Percentiles rank a stretch among this genome's conserved stretches.
These are phyloP conservation scores for Gypsophila paniculata DNA, from an alignment of 179 eudicot species.

Conservation along the genomic window DNA sequence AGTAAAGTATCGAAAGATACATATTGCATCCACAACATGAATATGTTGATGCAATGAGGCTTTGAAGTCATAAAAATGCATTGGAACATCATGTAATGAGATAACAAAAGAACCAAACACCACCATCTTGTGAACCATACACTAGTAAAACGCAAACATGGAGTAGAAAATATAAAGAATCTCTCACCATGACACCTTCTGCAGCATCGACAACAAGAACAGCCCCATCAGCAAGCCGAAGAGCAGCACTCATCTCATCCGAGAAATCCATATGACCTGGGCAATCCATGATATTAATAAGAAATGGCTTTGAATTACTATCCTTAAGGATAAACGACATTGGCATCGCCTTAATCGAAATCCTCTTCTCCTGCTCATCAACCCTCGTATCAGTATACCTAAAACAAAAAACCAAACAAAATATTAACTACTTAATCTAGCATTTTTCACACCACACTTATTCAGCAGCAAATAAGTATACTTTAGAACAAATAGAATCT, in stretches of 20 bases:
- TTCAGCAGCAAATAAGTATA: too few relatives aligned
- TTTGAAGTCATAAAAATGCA: not conserved
- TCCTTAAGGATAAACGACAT: slow-evolving; percentile 97
- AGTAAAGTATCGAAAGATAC: too few relatives aligned
- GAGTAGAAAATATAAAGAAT: slow-evolving; percentile 7
- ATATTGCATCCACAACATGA: not conserved
- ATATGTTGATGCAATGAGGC: too few relatives aligned
- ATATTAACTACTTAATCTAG: too few relatives aligned
- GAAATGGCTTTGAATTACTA: slow-evolving; percentile 75
- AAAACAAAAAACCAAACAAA: not conserved
- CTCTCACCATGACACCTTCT: slow-evolving; percentile 88
- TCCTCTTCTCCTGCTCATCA: slow-evolving; percentile 96
- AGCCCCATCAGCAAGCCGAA: slow-evolving; percentile 96
- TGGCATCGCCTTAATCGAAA: slow-evolving; percentile 89
- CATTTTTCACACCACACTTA: too few relatives aligned
- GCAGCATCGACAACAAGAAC: slow-evolving; percentile 96
- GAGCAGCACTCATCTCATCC: slow-evolving; percentile 97
- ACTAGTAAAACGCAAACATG: too few relatives aligned
- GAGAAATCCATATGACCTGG: slow-evolving; percentile 97
- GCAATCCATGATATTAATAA: slow-evolving; percentile 85
- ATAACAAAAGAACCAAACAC: too few relatives aligned
- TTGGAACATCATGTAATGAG: too few relatives aligned
- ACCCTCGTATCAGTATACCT: slow-evolving; percentile 89
- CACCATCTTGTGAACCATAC: too few relatives aligned
- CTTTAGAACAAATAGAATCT: too few relatives aligned